Evolutionary conservation across 1,139 yeast species (phyloP), one percentile per base, ranked within the genome.

Genomic region (Diutina scorzettiae): DNA sequence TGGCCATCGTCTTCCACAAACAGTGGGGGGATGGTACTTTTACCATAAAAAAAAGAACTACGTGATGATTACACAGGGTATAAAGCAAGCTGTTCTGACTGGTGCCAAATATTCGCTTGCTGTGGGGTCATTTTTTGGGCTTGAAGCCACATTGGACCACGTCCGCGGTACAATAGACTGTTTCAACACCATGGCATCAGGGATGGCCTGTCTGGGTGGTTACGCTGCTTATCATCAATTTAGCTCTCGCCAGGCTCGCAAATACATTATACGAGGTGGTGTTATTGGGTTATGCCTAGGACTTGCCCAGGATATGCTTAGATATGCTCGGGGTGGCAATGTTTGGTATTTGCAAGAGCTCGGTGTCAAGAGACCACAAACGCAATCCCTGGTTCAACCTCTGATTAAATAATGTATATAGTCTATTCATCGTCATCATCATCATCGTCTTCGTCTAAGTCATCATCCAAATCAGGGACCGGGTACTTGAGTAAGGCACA

Each of bases 401-500:
- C 14, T 27, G 30, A n/a, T 23, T 6, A 23, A 23, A 23, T 6
- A 23, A 23, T 23, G 25, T 23, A 23, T 23, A 23, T 23, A 14
- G 19, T 31, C 9, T 20, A 32, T n/a, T 25, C 21, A 25, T 19
- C 19, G n/a, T n/a, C n/a, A n/a, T n/a, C n/a, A 7, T 39, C 18
- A n/a, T 46, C 49, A 5, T 62, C 62, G 20, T 64, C 69, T 12
- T 62, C 68, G 12, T 67, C 73, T 16, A 73, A 78, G 5, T 76
- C 73, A 42, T 82, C 94, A 52, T 86, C 96, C 41, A 87, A 64
- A 50, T 86, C 95, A 0, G 85, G 84, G 5, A 87, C 65, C 0
- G 97, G 95, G 53, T 82, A 91, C 48, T 78, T 80, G 51, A 89
- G 64, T 36, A 91, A 72, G 41, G 87, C 93, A 0, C 97, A 98